Evolutionary conservation across 2,329 filamentous ascomycete species (phyloP).

Genomic region (Colletotrichum scovillei): DNA sequence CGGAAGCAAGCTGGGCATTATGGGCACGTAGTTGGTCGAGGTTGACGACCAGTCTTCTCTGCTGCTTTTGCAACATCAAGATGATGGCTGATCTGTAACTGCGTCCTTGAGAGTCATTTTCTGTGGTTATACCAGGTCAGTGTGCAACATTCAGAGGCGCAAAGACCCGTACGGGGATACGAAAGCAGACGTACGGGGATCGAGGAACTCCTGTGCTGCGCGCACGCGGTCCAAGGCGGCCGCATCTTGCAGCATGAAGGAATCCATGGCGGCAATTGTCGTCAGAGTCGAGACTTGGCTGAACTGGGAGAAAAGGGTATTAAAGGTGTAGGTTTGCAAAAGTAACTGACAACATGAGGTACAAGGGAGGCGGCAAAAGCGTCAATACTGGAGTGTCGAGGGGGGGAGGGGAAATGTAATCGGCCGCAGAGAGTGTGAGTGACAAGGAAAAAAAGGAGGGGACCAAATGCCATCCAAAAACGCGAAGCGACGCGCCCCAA

Average conservation of each 20-base stretch:
- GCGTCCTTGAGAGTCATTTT: constrained; percentile 65
- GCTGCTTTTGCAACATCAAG: constrained; percentile 76
- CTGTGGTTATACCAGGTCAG: not conserved
- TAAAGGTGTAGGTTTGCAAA: not conserved
- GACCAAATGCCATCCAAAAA: not conserved
- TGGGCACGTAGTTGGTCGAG: constrained; percentile 93
- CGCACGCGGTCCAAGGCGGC: constrained; percentile 86
- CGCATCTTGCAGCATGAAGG: constrained; percentile 83
- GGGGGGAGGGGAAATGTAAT: not conserved
- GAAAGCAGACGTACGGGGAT: constrained; percentile 76
- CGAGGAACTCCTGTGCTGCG: constrained; percentile 90
- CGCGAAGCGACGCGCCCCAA: constrained; percentile 3
- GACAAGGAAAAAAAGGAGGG: constrained; percentile 7
- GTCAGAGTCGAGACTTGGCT: not conserved
- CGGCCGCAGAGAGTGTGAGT: not conserved
- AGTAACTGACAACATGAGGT: not conserved
- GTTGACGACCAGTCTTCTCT: constrained; percentile 75
- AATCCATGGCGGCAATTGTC: constrained; percentile 68
- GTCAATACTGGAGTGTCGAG: not conserved
- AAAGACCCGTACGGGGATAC: not conserved
- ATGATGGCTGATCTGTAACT: constrained; percentile 94
- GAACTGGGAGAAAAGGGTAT: not conserved
- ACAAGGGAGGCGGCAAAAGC: not conserved
- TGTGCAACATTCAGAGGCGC: constrained; percentile 37
- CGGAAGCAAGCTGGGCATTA: constrained; percentile 81